Percentiles rank a stretch among this genome's conserved stretches.
phyloP scores from a whole-genome alignment of 73 alveolate genomes.

The Durusdinium trenchii region DNA sequence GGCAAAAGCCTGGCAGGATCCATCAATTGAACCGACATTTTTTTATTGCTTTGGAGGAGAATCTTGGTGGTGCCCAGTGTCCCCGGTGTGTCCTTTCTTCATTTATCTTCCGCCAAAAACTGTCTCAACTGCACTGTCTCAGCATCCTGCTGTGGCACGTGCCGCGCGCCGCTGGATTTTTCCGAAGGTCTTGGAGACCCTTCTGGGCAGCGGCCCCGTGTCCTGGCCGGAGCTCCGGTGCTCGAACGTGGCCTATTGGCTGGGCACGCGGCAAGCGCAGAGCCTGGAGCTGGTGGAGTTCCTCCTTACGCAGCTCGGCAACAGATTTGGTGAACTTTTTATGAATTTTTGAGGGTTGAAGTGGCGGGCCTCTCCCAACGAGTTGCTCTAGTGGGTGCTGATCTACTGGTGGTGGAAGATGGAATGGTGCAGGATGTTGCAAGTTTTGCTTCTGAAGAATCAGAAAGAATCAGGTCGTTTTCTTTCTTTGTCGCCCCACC shows the following conservation, averaged over 20 bases:
- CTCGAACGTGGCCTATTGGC: constrained; percentile 24
- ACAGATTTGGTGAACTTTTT: not conserved
- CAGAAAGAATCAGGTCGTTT: too few relatives aligned
- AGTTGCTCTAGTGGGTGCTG: not conserved
- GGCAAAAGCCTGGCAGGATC: too few relatives aligned
- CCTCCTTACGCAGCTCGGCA: not conserved
- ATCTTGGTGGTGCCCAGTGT: too few relatives aligned
- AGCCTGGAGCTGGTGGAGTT: constrained; percentile 27
- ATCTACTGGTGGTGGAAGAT: not conserved
- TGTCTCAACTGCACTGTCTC: too few relatives aligned
- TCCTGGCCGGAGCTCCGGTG: constrained; percentile 11
- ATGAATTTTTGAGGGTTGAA: not conserved
- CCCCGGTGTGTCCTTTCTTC: too few relatives aligned
- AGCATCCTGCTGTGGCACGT: too few relatives aligned
- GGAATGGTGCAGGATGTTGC: not conserved
- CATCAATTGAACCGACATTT: too few relatives aligned
- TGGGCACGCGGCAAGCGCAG: not conserved
- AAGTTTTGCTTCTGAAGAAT: too few relatives aligned
- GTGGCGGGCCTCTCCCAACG: not conserved
- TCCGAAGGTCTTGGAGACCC: constrained; percentile 8
- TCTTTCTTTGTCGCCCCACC: too few relatives aligned
- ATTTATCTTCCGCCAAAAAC: too few relatives aligned
- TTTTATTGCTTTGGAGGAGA: too few relatives aligned
- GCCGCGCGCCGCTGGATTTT: too few relatives aligned
- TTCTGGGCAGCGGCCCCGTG: not conserved